phyloP scores from a whole-genome alignment of 306 rosid species.

The Trifolium fragiferum region DNA sequence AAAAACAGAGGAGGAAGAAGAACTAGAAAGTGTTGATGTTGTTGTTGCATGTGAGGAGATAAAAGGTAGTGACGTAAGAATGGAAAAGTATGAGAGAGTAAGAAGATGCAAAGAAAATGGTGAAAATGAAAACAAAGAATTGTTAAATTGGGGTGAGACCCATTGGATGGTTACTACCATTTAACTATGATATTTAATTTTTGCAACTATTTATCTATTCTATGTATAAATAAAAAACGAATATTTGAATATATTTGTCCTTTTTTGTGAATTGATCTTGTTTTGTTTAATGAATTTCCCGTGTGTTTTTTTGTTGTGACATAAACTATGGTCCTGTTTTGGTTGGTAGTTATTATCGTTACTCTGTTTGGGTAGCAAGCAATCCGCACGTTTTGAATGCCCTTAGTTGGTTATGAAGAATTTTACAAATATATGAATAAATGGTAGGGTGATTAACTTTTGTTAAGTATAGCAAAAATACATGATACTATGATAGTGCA shows the following conservation, averaged over 20 bases:
- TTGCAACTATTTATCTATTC: not conserved
- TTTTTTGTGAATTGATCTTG: not conserved
- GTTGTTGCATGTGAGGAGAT: not conserved
- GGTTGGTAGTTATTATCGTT: slow-evolving; percentile 66
- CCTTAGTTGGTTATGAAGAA: not conserved
- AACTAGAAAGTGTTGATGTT: slow-evolving; percentile 52
- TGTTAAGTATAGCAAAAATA: not conserved
- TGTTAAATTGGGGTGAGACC: slow-evolving; percentile 60
- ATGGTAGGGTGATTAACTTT: not conserved
- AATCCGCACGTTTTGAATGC: slow-evolving; percentile 3
- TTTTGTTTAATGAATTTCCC: not conserved
- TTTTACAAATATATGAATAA: not conserved
- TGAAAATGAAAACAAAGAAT: slow-evolving; percentile 54
- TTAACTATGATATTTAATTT: not conserved
- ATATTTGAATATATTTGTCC: not conserved
- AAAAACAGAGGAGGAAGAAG: slow-evolving; percentile 34
- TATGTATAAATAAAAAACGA: not conserved
- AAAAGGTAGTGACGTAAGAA: slow-evolving; percentile 41
- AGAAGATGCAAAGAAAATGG: slow-evolving; percentile 69
- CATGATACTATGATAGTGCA: no score
- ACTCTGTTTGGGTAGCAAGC: slow-evolving; percentile 11
- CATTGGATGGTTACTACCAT: slow-evolving; percentile 57
- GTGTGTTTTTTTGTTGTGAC: slow-evolving; percentile 18
- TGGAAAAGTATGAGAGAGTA: slow-evolving; percentile 50
- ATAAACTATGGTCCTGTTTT: slow-evolving; percentile 43